Evolutionary conservation across 75 land plant species (phyloP).

Genomic region (Pinus tabuliformis): DNA sequence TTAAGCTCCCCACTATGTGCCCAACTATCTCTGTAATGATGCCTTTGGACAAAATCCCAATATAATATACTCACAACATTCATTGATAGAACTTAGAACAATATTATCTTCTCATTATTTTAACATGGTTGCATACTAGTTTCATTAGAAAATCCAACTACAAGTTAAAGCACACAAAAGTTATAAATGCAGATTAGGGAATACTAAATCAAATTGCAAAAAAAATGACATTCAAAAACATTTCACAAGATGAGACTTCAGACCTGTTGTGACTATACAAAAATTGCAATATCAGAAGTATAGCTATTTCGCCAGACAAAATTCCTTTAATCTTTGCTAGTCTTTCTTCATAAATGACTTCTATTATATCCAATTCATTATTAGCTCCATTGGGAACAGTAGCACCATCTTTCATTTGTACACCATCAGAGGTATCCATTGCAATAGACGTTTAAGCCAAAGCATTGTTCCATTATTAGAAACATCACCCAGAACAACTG

Average conservation of each 20-base stretch:
- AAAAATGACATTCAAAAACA: background rate
- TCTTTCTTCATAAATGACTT: conserved; percentile 28
- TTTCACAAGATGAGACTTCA: background rate
- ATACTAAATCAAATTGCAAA: background rate
- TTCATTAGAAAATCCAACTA: no score
- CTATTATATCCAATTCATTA: background rate
- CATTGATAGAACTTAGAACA: no score
- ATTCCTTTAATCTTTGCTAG: conserved; percentile 34
- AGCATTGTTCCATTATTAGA: conserved; percentile 9
- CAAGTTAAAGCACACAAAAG: no score
- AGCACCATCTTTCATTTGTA: background rate
- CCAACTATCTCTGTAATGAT: no score
- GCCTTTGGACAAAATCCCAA: no score
- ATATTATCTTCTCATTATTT: no score
- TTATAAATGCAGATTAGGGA: background rate
- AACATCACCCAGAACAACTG: conserved; percentile 7
- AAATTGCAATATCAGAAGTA: conserved; percentile 46
- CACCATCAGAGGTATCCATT: conserved; percentile 33
- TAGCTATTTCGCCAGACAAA: conserved; percentile 49
- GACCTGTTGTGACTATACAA: conserved; percentile 48
- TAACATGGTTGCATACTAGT: no score
- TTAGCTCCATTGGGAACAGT: background rate
- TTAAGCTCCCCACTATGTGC: no score
- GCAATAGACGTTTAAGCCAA: conserved; percentile 16
- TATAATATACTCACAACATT: no score